phyloP scores from a whole-genome alignment of 306 rosid genomes.

The Rosa persica region DNA sequence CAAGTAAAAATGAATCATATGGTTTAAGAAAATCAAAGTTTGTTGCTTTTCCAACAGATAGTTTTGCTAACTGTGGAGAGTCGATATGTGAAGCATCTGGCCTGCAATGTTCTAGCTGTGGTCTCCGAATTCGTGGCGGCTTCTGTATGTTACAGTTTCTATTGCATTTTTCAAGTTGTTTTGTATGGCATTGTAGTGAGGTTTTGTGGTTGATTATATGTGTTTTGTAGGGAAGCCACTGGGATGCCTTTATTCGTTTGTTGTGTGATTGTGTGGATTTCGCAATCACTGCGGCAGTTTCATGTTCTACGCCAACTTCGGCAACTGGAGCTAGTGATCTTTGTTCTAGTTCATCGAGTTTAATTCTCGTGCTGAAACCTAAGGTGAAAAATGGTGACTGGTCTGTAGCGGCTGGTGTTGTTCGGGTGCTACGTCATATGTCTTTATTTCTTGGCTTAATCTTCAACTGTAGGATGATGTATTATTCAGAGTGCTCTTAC shows the following conservation, averaged over 20 bases:
- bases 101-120: slow-evolving; percentile 33
- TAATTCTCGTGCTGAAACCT: slow-evolving; percentile 31
- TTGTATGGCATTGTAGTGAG: neutral
- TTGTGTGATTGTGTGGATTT: slow-evolving; percentile 50
- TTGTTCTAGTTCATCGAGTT: slow-evolving; percentile 29
- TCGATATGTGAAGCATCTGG: slow-evolving; percentile 40
- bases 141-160: slow-evolving; percentile 27
- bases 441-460: slow-evolving; percentile 10
- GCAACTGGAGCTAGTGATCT: slow-evolving; percentile 31
- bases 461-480: slow-evolving; percentile 78
- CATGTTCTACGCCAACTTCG: slow-evolving; percentile 20
- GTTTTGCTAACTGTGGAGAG: slow-evolving; percentile 28
- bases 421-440: slow-evolving; percentile 39
- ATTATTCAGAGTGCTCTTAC: slow-evolving; percentile 78
- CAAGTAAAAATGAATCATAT: neutral
- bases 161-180: neutral
- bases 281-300: slow-evolving; percentile 39
- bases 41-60: slow-evolving; percentile 28
- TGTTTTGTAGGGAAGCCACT: slow-evolving; percentile 38
- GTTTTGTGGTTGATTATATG: slow-evolving; percentile 4
- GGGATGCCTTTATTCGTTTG: slow-evolving; percentile 41
- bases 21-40: neutral
- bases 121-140: slow-evolving; percentile 28
- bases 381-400: slow-evolving; percentile 51
- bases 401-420: slow-evolving; percentile 56